Evolutionary conservation across 2,329 filamentous ascomycete genomes (phyloP).

Genomic region (Colletotrichum tamarilloi): DNA sequence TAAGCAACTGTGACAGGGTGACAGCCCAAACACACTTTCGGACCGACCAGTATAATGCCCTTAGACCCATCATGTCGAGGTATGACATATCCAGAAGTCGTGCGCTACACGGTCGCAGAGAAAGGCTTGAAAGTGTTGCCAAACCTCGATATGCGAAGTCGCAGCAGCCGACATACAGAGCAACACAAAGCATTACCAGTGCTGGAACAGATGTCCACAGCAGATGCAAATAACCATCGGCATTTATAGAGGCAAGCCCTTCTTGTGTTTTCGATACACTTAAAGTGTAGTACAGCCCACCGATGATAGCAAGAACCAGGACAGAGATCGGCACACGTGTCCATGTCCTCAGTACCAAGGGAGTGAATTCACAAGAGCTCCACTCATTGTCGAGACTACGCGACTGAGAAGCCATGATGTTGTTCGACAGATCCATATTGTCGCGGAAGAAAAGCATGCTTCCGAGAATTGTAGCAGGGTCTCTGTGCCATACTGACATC

Average conservation of each 20-base stretch:
- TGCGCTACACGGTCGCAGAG: not conserved
- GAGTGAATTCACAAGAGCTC: conserved; percentile 5
- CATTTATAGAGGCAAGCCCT: conserved; percentile 14
- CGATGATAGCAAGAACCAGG: not conserved
- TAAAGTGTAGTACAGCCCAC: not conserved
- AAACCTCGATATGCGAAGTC: not conserved
- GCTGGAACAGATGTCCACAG: conserved; percentile 20
- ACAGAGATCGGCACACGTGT: not conserved
- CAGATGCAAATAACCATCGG: conserved; percentile 6
- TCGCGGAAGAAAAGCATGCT: conserved; percentile 6
- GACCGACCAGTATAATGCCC: not conserved
- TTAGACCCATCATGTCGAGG: conserved; percentile 14
- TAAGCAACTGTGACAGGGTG: not conserved
- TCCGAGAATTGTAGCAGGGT: conserved; percentile 20
- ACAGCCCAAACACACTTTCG: not conserved
- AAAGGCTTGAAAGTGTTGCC: conserved; percentile 7
- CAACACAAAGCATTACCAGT: conserved; percentile 12
- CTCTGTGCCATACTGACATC: conserved; percentile 11
- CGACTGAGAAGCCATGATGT: not conserved
- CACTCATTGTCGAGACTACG: not conserved
- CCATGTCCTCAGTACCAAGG: conserved; percentile 7
- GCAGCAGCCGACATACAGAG: conserved; percentile 8
- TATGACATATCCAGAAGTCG: conserved; percentile 1
- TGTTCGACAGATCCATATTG: not conserved
- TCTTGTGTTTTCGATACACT: not conserved